Evolutionary conservation across 2,329 filamentous ascomycete genomes (phyloP), one percentile per base, ranked within the genome.

Genomic region (Exophiala viscosa): DNA sequence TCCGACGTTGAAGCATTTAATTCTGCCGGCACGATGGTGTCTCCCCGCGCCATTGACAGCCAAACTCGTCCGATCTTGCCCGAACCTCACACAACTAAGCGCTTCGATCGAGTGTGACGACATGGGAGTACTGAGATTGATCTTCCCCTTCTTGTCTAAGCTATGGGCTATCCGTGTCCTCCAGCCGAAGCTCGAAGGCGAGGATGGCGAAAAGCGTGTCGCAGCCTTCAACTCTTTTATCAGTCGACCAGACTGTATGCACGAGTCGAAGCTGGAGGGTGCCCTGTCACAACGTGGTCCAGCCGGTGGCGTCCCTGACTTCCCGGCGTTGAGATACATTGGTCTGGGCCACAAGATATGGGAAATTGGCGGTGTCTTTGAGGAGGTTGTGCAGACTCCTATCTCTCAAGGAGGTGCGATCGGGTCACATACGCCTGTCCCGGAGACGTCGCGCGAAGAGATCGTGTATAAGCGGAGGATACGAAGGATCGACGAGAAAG

Each of bases 41-140:
- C 70, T 84, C 2, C 73, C 74, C 13, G 69, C 73, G 2, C 64
- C 70, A 1, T 69, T 77, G 3, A 67, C 84, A 7, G 73, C 72
- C 31, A 73, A 74, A 6, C 66, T 84, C 5, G 76, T 81, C 31
- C 74, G 76, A 45, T 67, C 67, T 8, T 82, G 80, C 52, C 80
- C 81, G 0, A 74, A 82, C 48, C 68, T 85, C 11, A 80, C 83
- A 55, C 81, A 85, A 60, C 68, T 85, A 1, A 80, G 74, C 20
- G 67, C 83, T 17, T 74, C 78, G 6, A 69, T 78, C 13, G 69
- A 75, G 9, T 58, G 69, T 13, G 10, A 36, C 9, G 48, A 54
- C 23, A 45, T 48, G 8, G 39, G 57, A 15, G 32, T 48, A 5
- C 28, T 57, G 10, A 49, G 55, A 5, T 32, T 63, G 10, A 45